These are phyloP conservation scores for Suillus subaureus DNA, from an alignment of 768 basidiomycete species.

Conservation along the genomic window DNA sequence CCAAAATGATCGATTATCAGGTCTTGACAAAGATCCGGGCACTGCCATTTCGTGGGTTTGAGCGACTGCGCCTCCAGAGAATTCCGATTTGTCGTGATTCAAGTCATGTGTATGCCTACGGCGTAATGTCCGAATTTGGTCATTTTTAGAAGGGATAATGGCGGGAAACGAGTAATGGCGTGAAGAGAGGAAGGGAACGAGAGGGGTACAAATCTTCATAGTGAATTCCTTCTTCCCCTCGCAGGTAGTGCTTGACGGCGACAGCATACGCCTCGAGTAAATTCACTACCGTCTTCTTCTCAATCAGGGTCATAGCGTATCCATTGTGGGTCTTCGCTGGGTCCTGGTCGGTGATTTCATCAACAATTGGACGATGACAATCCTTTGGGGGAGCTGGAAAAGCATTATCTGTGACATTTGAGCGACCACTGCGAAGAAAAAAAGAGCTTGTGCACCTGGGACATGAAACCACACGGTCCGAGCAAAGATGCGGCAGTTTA, in stretches of 20 bases:
- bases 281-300: conserved; percentile 72
- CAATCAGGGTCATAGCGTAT: conserved; percentile 53
- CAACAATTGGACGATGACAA: conserved; percentile 6
- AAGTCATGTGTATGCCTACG: too few species aligned
- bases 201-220: conserved; percentile 59
- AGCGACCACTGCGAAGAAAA: not conserved
- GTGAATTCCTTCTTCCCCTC: conserved; percentile 47
- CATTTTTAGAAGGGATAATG: conserved; percentile 39
- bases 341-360: conserved; percentile 18
- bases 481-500: conserved; percentile 55
- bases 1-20: too few species aligned
- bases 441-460: conserved; percentile 41
- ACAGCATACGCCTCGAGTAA: conserved; percentile 66
- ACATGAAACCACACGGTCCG: conserved; percentile 72
- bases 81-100: too few species aligned
- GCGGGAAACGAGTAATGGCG: conserved; percentile 52
- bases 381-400: conserved; percentile 18
- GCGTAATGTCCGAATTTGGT: not conserved
- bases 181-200: conserved; percentile 73
- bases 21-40: not conserved
- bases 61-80: too few species aligned
- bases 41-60: not conserved
- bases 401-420: conserved; percentile 20
- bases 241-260: conserved; percentile 68
- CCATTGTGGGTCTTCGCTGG: conserved; percentile 26